phyloP scores from a whole-genome alignment of 805 yeast genomes.

The Candida oleophila region DNA sequence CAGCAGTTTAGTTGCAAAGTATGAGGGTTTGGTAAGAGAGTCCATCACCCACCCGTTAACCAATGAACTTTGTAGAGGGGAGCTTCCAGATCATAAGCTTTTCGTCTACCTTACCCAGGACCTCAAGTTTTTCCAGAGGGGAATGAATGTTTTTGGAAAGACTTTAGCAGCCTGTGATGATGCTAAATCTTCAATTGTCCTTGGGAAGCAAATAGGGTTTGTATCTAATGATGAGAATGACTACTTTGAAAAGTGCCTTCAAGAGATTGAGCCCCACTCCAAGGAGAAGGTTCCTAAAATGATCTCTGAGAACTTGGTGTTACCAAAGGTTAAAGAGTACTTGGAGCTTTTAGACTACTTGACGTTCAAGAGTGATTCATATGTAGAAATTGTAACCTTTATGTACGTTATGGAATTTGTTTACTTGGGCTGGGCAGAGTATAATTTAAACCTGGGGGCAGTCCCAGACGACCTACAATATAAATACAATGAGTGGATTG shows the following conservation, averaged over 20 bases:
- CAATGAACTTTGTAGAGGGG: conserved; percentile 46
- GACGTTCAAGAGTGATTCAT: conserved; percentile 24
- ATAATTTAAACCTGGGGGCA: conserved; percentile 16
- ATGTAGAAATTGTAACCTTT: conserved; percentile 43
- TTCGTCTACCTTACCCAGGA: conserved; percentile 50
- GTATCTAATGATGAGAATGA: conserved; percentile 48
- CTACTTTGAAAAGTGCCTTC: conserved; percentile 36
- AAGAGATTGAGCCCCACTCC: conserved; percentile 26
- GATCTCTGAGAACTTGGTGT: conserved; percentile 12
- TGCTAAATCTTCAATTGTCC: conserved; percentile 30
- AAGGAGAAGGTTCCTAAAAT: conserved; percentile 16
- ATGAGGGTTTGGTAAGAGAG: conserved; percentile 18
- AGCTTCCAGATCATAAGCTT: conserved; percentile 39
- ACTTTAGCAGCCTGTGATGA: conserved; percentile 44
- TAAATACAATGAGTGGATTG: conserved; percentile 53
- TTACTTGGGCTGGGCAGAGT: conserved; percentile 53
- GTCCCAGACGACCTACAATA: conserved; percentile 33
- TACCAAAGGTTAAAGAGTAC: conserved; percentile 40
- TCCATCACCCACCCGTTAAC: conserved; percentile 43
- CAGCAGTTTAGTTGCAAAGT: conserved; percentile 20
- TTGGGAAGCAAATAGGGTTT: conserved; percentile 53
- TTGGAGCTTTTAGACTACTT: conserved; percentile 31
- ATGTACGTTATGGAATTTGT: conserved; percentile 49
- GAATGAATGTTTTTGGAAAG: conserved; percentile 43
- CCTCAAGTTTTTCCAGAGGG: conserved; percentile 43